Evolutionary conservation across 2,329 filamentous ascomycete genomes (phyloP).

Genomic region (Hypoxylon sp.): DNA sequence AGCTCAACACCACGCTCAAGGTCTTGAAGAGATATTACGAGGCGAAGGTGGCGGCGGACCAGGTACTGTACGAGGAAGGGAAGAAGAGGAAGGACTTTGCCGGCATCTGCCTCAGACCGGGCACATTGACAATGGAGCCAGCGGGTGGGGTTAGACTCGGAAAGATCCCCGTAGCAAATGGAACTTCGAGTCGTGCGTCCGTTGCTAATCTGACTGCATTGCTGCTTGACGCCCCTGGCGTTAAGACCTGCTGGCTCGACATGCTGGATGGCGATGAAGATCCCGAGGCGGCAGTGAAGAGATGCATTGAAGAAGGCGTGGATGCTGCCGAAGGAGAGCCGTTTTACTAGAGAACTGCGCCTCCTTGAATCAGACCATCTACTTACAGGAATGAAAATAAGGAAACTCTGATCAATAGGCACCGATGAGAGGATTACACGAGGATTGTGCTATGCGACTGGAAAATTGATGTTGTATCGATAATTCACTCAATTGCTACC

Average conservation of each 20-base stretch:
- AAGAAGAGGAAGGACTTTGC: constrained; percentile 60
- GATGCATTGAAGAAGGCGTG: constrained; percentile 64
- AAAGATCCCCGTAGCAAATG: constrained; percentile 58
- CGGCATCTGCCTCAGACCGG: constrained; percentile 69
- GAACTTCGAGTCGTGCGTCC: constrained; percentile 67
- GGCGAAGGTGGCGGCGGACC: constrained; percentile 73
- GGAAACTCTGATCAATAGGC: neutral
- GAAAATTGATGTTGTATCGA: neutral
- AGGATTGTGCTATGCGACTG: neutral
- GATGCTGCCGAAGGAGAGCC: constrained; percentile 69
- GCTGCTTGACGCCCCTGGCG: constrained; percentile 65
- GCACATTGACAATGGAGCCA: constrained; percentile 63
- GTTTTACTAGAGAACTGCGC: constrained; percentile 52
- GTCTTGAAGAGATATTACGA: constrained; percentile 69
- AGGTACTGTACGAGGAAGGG: constrained; percentile 66
- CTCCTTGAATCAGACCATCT: neutral
- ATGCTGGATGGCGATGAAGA: constrained; percentile 68
- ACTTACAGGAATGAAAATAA: neutral
- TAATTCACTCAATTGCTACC: constrained; percentile 6
- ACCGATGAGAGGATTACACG: neutral
- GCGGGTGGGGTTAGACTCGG: constrained; percentile 65
- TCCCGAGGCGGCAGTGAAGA: constrained; percentile 62
- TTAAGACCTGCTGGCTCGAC: constrained; percentile 69
- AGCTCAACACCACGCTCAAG: constrained; percentile 59
- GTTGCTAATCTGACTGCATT: constrained; percentile 72